Percentiles rank a stretch among this genome's conserved stretches.
These are phyloP conservation scores for Aurinia saxatilis DNA, from an alignment of 345 rosid species.

Conservation along the genomic window DNA sequence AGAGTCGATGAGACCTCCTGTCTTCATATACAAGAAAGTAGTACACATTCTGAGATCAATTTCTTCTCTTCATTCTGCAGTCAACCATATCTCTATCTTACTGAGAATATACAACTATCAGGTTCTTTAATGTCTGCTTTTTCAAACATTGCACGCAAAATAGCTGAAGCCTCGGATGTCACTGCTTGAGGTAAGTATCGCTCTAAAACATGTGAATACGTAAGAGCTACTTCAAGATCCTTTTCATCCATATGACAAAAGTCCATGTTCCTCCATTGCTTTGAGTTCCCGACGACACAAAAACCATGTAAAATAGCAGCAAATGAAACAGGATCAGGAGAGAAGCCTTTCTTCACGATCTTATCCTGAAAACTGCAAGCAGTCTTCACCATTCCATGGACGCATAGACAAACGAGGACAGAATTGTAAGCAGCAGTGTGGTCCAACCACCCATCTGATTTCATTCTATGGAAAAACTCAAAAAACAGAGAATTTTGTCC, in stretches of 20 bases:
- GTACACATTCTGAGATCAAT: constrained; percentile 6
- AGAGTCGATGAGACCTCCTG: neutral
- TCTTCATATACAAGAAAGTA: constrained; percentile 1
- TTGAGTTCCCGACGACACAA: constrained; percentile 49
- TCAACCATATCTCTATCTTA: constrained; percentile 13
- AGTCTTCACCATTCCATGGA: constrained; percentile 51
- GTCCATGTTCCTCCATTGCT: constrained; percentile 41
- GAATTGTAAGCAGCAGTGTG: constrained; percentile 56
- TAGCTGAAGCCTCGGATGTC: constrained; percentile 39
- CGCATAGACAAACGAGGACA: constrained; percentile 56
- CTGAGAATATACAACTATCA: constrained; percentile 14
- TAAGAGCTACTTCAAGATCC: constrained; percentile 44
- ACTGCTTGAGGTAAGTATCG: constrained; percentile 35
- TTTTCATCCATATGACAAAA: constrained; percentile 37
- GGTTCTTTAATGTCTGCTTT: constrained; percentile 20
- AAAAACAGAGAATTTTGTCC: constrained; percentile 38
- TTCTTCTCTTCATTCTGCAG: constrained; percentile 9
- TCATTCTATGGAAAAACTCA: constrained; percentile 43
- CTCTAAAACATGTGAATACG: constrained; percentile 38
- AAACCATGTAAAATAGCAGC: constrained; percentile 57
- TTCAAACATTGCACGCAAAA: constrained; percentile 39
- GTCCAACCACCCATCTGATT: constrained; percentile 51
- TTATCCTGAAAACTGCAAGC: constrained; percentile 50
- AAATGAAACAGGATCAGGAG: constrained; percentile 53
- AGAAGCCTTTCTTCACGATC: constrained; percentile 51